These are phyloP conservation scores for Candida stauntonica DNA, from an alignment of 805 yeast species.

Conservation along the genomic window DNA sequence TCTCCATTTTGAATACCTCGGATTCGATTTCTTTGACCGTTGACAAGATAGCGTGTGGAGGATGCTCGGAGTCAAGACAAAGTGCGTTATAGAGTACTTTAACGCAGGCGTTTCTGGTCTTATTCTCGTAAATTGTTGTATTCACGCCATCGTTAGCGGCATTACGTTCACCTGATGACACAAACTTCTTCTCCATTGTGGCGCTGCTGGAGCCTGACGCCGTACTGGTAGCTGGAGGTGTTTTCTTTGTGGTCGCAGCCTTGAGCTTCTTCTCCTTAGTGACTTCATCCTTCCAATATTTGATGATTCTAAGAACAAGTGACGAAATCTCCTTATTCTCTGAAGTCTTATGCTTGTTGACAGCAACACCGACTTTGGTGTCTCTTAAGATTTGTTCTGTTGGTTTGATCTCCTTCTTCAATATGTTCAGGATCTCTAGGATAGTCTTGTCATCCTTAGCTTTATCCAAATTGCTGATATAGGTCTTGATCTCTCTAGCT, in stretches of 20 bases:
- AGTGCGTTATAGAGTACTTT: constrained; percentile 84
- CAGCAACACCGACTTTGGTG: constrained; percentile 96
- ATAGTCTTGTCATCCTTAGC: constrained; percentile 60
- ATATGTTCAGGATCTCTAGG: constrained; percentile 56
- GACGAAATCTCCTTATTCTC: constrained; percentile 60
- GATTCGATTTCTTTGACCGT: constrained; percentile 70
- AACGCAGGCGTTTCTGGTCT: constrained; percentile 80
- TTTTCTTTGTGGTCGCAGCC: constrained; percentile 9
- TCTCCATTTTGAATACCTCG: constrained; percentile 61
- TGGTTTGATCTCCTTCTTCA: constrained; percentile 73
- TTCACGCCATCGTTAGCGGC: constrained; percentile 78
- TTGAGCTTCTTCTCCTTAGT: constrained; percentile 49
- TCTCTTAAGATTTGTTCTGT: constrained; percentile 83
- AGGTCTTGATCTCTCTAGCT: constrained; percentile 64
- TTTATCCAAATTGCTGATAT: constrained; percentile 71
- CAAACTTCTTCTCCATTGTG: constrained; percentile 34
- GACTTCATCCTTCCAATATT: constrained; percentile 87
- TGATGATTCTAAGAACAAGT: constrained; percentile 77
- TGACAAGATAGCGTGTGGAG: constrained; percentile 56
- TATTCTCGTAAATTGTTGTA: constrained; percentile 63
- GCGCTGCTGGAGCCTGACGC: constrained; percentile 9
- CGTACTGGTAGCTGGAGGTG: constrained; percentile 13
- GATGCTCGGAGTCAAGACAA: constrained; percentile 68
- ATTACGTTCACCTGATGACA: constrained; percentile 59
- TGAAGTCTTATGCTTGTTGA: constrained; percentile 77